Evolutionary conservation across 2,329 filamentous ascomycete genomes (phyloP).

Genomic region (Stachybotrys elegans): DNA sequence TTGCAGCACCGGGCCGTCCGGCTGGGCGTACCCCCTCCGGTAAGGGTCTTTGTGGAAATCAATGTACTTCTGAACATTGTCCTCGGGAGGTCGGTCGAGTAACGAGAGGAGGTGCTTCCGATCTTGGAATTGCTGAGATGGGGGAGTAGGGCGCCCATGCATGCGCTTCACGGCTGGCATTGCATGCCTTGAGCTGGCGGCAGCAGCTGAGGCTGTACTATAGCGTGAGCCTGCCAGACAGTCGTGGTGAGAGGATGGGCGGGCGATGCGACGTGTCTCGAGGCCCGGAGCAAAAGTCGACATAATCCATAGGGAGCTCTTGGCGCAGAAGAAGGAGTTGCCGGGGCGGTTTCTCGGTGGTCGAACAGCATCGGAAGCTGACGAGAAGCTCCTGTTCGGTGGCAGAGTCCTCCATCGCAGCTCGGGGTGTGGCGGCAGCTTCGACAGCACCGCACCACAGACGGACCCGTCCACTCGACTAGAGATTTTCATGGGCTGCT

Average conservation of each 20-base stretch:
- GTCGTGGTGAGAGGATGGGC: constrained; percentile 7
- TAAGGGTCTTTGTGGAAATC: constrained; percentile 48
- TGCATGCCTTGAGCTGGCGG: too few relatives aligned
- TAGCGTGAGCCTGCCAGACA: constrained; percentile 18
- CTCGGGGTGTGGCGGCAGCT: constrained; percentile 39
- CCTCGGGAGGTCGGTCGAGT: constrained; percentile 44
- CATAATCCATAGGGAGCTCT: constrained; percentile 33
- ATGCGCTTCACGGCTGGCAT: constrained; percentile 10
- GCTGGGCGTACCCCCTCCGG: constrained; percentile 46
- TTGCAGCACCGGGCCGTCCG: constrained; percentile 41
- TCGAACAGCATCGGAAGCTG: constrained; percentile 12
- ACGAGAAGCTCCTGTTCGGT: constrained; percentile 21
- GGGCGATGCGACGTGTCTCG: constrained; percentile 15
- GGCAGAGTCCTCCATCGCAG: constrained; percentile 15
- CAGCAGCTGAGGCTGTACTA: constrained; percentile 18
- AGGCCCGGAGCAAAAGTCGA: constrained; percentile 32
- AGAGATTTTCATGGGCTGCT: constrained; percentile 56
- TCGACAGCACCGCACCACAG: constrained; percentile 50
- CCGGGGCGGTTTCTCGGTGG: constrained; percentile 8
- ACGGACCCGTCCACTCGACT: constrained; percentile 56
- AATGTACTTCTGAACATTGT: constrained; percentile 48
- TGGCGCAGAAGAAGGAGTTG: constrained; percentile 20
- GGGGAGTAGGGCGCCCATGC: constrained; percentile 5
- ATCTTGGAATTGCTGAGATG: constrained; percentile 12
- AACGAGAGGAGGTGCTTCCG: constrained; percentile 46